Conservation (phyloP, 805 yeast genomes). For the Cyberlindnera americana region DNA sequence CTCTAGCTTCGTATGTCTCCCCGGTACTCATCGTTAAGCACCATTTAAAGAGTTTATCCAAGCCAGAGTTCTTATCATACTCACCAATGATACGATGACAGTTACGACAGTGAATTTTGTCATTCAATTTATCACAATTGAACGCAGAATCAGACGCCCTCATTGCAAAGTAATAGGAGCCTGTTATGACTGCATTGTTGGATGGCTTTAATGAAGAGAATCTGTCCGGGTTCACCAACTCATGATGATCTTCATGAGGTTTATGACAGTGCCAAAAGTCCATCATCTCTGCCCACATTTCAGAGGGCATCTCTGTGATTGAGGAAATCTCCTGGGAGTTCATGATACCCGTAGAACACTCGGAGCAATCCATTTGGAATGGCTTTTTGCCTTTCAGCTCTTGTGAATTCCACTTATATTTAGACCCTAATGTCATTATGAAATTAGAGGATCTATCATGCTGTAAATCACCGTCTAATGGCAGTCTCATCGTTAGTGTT, state of each 20-base stretch:
- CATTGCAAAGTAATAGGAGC: conserved; percentile 47
- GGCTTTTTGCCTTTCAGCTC: conserved; percentile 32
- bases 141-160: conserved; percentile 7
- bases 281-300: conserved; percentile 91
- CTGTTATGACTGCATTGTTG: conserved; percentile 43
- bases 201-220: conserved; percentile 45
- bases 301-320: conserved; percentile 77
- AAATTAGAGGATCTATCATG: conserved; percentile 20
- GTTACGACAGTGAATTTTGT: conserved; percentile 30
- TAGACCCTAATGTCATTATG: conserved; percentile 22
- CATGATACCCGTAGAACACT: conserved; percentile 31
- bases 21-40: conserved; percentile 33
- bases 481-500: conserved; percentile 15
- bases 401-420: conserved; percentile 41
- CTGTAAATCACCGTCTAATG: conserved; percentile 1
- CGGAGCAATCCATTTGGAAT: conserved; percentile 32
- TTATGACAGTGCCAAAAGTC: conserved; percentile 98
- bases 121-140: conserved; percentile 2
- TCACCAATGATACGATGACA: conserved; percentile 43
- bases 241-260: conserved; percentile 38
- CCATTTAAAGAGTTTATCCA: conserved; percentile 55
- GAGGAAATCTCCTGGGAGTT: conserved; percentile 30
- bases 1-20: conserved; percentile 36
- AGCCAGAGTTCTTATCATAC: conserved; percentile 30
- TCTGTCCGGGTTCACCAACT: conserved; percentile 24